Evolutionary conservation across 352 stramenopile genomes (phyloP).

Genomic region (Pythium biforme): DNA sequence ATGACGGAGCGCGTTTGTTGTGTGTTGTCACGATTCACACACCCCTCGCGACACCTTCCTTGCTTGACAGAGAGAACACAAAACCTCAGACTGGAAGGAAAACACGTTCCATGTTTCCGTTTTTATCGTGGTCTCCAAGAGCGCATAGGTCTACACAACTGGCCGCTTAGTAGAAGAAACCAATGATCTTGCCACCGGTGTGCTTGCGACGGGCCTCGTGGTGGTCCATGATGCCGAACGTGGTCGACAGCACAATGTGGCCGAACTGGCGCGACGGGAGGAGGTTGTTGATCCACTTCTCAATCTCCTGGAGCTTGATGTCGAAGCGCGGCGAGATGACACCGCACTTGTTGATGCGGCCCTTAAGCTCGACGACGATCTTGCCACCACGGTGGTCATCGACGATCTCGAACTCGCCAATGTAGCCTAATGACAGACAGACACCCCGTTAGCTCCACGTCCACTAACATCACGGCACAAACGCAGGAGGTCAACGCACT

Average conservation of each 20-base stretch:
- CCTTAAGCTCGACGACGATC: conserved; percentile 98
- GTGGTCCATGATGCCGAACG: conserved; percentile 92
- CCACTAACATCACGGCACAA: too few relatives aligned
- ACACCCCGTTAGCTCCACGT: background rate
- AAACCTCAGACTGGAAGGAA: background rate
- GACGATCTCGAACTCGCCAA: conserved; percentile 99
- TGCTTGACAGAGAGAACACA: too few relatives aligned
- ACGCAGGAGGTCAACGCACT: too few relatives aligned
- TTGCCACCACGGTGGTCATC: conserved; percentile 99
- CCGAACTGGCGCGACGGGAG: conserved; percentile 99
- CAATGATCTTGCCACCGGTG: conserved; percentile 99
- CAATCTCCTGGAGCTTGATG: conserved; percentile 95
- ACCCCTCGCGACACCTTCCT: too few relatives aligned
- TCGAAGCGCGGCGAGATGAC: conserved; percentile 99
- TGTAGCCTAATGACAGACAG: conserved; percentile 91
- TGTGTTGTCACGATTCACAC: too few relatives aligned
- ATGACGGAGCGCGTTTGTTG: background rate
- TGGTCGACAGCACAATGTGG: conserved; percentile 93
- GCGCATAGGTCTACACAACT: conserved; percentile 20
- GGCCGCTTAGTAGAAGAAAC: conserved; percentile 98
- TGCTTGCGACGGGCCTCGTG: conserved; percentile 98
- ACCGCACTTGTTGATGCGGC: conserved; percentile 99
- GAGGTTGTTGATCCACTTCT: conserved; percentile 99
- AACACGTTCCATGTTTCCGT: conserved; percentile 12
- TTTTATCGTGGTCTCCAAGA: conserved; percentile 19